phyloP scores from a whole-genome alignment of 2,329 filamentous ascomycete species.

The Periconia macrospinosa region DNA sequence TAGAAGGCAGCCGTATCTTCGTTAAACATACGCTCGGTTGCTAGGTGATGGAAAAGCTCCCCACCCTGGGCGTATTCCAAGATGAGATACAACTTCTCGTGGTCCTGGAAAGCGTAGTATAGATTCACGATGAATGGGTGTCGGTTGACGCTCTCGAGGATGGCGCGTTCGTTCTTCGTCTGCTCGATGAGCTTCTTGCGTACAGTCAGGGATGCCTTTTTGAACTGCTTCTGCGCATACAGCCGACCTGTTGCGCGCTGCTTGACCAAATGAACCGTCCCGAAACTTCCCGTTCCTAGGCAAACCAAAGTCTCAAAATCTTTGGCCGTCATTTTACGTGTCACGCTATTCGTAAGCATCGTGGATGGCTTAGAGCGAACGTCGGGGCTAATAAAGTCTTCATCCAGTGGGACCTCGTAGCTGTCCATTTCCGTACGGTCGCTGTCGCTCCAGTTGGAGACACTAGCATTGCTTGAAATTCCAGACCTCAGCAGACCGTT shows the following conservation, averaged over 20 bases:
- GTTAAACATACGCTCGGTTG: slow-evolving; percentile 91
- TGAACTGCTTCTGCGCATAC: slow-evolving; percentile 98
- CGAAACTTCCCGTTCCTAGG: slow-evolving; percentile 94
- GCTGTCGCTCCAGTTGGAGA: slow-evolving; percentile 63
- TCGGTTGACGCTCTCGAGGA: slow-evolving; percentile 92
- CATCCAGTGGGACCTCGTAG: slow-evolving; percentile 82
- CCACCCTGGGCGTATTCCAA: slow-evolving; percentile 97
- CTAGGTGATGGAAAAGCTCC: slow-evolving; percentile 94
- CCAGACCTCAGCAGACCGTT: slow-evolving; percentile 35
- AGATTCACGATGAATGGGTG: slow-evolving; percentile 98
- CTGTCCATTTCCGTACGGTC: slow-evolving; percentile 74
- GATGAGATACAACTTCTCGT: slow-evolving; percentile 95
- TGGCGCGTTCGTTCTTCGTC: slow-evolving; percentile 93
- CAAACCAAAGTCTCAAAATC: slow-evolving; percentile 92
- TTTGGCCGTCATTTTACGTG: slow-evolving; percentile 83
- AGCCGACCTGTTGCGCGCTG: slow-evolving; percentile 84
- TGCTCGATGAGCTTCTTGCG: slow-evolving; percentile 96
- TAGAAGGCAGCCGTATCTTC: slow-evolving; percentile 92
- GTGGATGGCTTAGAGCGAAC: slow-evolving; percentile 43
- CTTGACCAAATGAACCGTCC: slow-evolving; percentile 91
- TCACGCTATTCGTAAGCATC: slow-evolving; percentile 50
- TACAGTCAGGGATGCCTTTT: slow-evolving; percentile 91
- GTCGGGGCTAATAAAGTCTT: slow-evolving; percentile 77
- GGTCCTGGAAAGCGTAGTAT: slow-evolving; percentile 97
- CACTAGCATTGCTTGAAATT: slow-evolving; percentile 60